Percentiles rank a stretch among this genome's conserved stretches.
phyloP scores from a whole-genome alignment of 768 basidiomycete genomes.

The Trametes elegans region DNA sequence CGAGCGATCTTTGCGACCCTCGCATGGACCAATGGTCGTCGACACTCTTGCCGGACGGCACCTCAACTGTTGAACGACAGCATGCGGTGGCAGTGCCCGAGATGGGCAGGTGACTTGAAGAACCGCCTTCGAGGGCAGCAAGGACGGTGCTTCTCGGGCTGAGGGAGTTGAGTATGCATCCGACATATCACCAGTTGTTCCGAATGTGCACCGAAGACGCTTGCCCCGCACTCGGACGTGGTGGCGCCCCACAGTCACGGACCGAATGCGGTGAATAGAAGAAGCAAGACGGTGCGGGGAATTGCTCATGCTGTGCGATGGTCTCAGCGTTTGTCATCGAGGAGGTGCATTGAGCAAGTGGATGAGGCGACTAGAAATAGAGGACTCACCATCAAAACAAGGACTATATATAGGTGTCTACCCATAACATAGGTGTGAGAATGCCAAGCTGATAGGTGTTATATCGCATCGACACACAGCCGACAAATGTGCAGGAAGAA shows the following conservation, averaged over 20 bases:
- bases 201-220: constrained; percentile 17
- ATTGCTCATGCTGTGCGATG: background rate
- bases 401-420: background rate
- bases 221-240: background rate
- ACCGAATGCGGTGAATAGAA: background rate
- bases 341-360: background rate
- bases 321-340: constrained; percentile 1
- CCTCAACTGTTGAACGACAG: background rate
- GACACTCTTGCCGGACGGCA: background rate
- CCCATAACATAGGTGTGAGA: background rate
- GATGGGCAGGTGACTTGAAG: constrained; percentile 2
- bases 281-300: background rate
- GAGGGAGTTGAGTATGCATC: background rate
- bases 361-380: background rate
- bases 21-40: background rate
- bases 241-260: constrained; percentile 8
- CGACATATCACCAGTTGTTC: constrained; percentile 16
- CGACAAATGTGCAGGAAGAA: constrained; percentile 9
- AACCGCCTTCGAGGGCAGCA: background rate
- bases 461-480: constrained; percentile 10
- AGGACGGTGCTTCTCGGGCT: background rate
- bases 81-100: background rate
- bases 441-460: background rate
- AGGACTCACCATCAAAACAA: background rate
- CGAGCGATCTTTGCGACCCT: background rate